phyloP scores from a whole-genome alignment of 352 stramenopile species.

The Pythium volutum region DNA sequence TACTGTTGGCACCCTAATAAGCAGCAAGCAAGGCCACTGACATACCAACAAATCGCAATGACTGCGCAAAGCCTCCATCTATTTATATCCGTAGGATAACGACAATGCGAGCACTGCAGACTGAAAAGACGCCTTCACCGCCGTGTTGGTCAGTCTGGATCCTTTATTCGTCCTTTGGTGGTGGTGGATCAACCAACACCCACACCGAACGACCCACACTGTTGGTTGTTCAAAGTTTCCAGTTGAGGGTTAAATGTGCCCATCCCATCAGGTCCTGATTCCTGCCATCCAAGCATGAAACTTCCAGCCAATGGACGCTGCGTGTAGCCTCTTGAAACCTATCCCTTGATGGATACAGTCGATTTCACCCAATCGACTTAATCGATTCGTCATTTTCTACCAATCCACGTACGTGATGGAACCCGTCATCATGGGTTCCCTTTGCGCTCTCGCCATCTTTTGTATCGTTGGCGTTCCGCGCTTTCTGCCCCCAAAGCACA shows the following conservation, averaged over 20 bases:
- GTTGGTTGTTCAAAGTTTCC: conserved; percentile 4
- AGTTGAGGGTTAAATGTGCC: neutral
- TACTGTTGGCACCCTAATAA: too few relatives aligned
- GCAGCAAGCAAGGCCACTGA: neutral
- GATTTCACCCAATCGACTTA: conserved; percentile 21
- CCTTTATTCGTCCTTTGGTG: neutral
- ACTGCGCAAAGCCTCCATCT: neutral
- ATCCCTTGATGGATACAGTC: neutral
- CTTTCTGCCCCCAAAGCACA: neutral
- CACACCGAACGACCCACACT: too few relatives aligned
- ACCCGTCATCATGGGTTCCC: conserved; percentile 16
- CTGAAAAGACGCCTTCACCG: too few relatives aligned
- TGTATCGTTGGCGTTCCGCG: conserved; percentile 9
- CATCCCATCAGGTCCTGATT: neutral
- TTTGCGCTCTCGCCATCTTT: conserved; percentile 10
- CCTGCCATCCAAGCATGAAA: neutral
- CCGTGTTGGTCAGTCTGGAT: conserved; percentile 2
- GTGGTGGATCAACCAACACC: too few relatives aligned
- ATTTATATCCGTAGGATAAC: too few relatives aligned
- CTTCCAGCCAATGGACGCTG: neutral
- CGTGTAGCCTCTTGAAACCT: neutral
- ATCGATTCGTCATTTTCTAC: conserved; percentile 7
- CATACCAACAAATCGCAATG: neutral
- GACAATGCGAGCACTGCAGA: too few relatives aligned
- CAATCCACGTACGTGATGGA: conserved; percentile 2